These are phyloP conservation scores for Kodamaea kaohsiungensis DNA, from an alignment of 805 yeast genomes.

Conservation along the genomic window DNA sequence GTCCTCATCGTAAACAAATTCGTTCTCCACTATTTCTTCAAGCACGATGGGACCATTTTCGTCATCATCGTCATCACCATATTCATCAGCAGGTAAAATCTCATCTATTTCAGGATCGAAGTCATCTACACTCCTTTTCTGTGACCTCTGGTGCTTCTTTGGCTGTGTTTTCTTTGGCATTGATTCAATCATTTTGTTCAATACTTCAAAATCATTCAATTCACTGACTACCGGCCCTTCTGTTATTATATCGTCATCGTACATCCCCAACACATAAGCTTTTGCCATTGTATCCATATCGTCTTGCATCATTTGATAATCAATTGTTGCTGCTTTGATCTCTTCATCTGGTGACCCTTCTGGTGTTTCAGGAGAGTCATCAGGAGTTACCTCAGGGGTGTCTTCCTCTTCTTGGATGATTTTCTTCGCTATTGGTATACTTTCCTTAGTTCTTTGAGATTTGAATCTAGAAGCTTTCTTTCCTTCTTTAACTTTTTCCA, in stretches of 20 bases:
- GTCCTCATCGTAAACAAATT: conserved; percentile 16
- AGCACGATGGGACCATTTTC: conserved; percentile 40
- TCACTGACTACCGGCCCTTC: conserved; percentile 57
- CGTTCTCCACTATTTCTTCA: conserved; percentile 47
- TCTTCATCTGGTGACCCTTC: conserved; percentile 4
- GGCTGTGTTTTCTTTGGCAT: conserved; percentile 18
- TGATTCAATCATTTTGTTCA: conserved; percentile 49
- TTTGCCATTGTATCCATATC: conserved; percentile 59
- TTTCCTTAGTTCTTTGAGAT: not conserved
- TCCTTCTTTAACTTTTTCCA: not conserved
- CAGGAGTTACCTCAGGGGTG: not conserved
- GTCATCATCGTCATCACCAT: conserved; percentile 36
- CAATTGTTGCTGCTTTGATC: conserved; percentile 32
- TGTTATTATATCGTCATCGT: conserved; percentile 59
- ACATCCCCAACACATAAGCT: conserved; percentile 59
- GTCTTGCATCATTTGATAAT: conserved; percentile 39
- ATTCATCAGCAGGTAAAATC: conserved; percentile 25
- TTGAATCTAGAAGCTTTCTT: not conserved
- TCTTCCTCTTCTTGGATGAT: not conserved
- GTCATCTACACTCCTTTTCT: conserved; percentile 3
- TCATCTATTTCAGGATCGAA: conserved; percentile 17
- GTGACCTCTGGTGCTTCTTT: conserved; percentile 4
- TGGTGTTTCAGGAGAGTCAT: not conserved
- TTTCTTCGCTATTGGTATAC: not conserved
- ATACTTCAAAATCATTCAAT: conserved; percentile 52